Conservation (phyloP, 441 rosid genomes). For the Brassica hybrid region DNA sequence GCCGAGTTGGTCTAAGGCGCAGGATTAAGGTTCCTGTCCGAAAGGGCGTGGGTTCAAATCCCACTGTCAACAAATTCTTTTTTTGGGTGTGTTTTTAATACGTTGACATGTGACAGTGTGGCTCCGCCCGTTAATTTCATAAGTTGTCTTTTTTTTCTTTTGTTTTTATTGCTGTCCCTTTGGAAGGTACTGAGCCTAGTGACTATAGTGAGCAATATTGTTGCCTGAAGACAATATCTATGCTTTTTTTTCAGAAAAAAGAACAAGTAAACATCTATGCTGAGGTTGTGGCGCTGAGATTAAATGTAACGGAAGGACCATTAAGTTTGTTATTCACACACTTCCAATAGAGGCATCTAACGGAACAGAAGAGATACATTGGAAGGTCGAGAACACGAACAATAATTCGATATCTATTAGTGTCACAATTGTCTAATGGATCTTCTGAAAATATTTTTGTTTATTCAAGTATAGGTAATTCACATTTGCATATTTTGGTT, state of each 20-base stretch:
- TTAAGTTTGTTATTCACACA: too few relatives aligned
- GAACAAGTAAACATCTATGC: background rate
- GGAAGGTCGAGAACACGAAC: too few relatives aligned
- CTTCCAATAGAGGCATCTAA: too few relatives aligned
- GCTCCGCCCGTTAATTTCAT: background rate
- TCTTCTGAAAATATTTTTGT: too few relatives aligned
- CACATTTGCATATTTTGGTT: too few relatives aligned
- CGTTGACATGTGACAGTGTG: background rate
- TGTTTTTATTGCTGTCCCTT: too few relatives aligned
- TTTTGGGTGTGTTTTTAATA: background rate
- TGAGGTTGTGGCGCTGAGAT: background rate
- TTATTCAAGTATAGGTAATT: too few relatives aligned
- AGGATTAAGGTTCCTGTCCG: slow-evolving; percentile 98
- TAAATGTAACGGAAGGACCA: background rate
- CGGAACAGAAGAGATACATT: too few relatives aligned
- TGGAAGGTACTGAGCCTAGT: background rate
- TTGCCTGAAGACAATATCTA: background rate
- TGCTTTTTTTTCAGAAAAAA: too few relatives aligned
- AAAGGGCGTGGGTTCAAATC: slow-evolving; percentile 99
- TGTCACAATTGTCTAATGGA: too few relatives aligned
- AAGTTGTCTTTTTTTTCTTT: too few relatives aligned
- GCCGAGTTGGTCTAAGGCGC: slow-evolving; percentile 99
- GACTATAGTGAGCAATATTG: background rate
- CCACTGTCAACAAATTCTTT: slow-evolving; percentile 79
- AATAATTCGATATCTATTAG: too few relatives aligned